Conservation (phyloP, 257 asterid species). For the Solanum bulbocastanum region DNA sequence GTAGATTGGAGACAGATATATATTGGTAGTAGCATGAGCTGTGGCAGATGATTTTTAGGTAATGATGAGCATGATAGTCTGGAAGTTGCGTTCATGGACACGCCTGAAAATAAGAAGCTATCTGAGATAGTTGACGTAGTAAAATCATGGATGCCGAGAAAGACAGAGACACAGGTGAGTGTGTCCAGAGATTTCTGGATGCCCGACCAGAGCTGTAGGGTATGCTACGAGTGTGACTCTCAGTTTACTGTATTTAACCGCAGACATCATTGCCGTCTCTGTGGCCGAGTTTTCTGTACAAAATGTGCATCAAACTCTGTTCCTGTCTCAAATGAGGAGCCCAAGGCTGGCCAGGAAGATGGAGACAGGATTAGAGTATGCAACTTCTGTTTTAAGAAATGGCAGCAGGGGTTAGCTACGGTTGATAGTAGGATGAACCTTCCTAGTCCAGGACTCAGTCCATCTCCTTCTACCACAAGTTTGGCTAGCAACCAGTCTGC, state of each 20-base stretch:
- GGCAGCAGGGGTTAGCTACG: conserved; percentile 56
- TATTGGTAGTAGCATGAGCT: conserved; percentile 10
- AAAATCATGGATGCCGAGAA: conserved; percentile 76
- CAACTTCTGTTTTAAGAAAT: conserved; percentile 70
- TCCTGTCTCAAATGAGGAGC: conserved; percentile 32
- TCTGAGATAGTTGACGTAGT: conserved; percentile 57
- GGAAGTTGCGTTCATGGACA: conserved; percentile 46
- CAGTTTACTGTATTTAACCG: conserved; percentile 76
- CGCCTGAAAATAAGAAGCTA: conserved; percentile 35
- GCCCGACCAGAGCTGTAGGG: conserved; percentile 96
- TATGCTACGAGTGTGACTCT: conserved; percentile 92
- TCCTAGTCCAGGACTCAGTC: conserved; percentile 34
- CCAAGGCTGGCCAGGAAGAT: conserved; percentile 32
- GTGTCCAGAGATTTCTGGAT: conserved; percentile 96
- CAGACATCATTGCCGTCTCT: conserved; percentile 91
- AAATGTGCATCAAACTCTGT: conserved; percentile 83
- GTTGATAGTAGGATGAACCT: conserved; percentile 45
- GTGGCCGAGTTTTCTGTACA: conserved; percentile 80
- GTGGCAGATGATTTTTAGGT: conserved; percentile 37
- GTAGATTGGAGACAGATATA: conserved; percentile 9
- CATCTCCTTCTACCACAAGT: conserved; percentile 65
- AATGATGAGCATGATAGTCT: conserved; percentile 29
- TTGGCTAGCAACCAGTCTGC: conserved; percentile 74
- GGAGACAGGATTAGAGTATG: conserved; percentile 76
- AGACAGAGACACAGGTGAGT: conserved; percentile 51